Base-by-base conservation (phyloP, 1,139 yeast species). In the Kodamaea fungicola region DNA sequence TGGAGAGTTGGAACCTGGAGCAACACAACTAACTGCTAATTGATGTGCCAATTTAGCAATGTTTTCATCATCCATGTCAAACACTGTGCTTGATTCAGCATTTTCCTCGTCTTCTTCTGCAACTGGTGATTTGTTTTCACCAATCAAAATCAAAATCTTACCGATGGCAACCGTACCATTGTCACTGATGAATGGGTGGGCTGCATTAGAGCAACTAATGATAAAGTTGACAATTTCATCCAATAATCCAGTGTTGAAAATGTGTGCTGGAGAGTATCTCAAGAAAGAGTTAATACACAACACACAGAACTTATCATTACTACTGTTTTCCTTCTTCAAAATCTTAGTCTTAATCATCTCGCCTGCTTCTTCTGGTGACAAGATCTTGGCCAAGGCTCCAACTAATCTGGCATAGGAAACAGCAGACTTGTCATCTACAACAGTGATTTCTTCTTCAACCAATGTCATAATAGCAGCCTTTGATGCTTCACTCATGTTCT, bases 141-240 rank as follows among this genome's bases (percentile, higher is more conserved):
- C 68, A 24, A 68, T 56, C 31, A 78, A 62, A 37, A 89, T 65
- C 41, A 88, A 62, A n/a, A 84, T 48, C 61, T 90, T 90, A 44
- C 96, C 97, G 38, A 84, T 72, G 2, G 96, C 97, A 40, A 83
- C 61, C 3, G 84, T 71, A n/a, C 90, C 83, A 52, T 85, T 84
- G 49, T 87, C 96, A 47, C 84, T 74, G 40, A 88, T 69, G 49
- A 78, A 78, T n/a, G 76, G 67, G 33, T 67, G 60, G 2, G 64
- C 39, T 1, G 81, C 69, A 19, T 71, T 62, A 23, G 78, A 61
- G 33, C 80, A 73, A 12, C 53, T 55, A 22, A 72, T 50, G 32
- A 85, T 59, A 48, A 74, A 80, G 2, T 65, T 60, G 31, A 72
- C 73, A 23, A 69, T 56, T 4, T 78, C 78, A 7, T 60, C 59